Base-by-base conservation (phyloP, 2,329 filamentous ascomycete species). In the Cladosporium phlei region DNA sequence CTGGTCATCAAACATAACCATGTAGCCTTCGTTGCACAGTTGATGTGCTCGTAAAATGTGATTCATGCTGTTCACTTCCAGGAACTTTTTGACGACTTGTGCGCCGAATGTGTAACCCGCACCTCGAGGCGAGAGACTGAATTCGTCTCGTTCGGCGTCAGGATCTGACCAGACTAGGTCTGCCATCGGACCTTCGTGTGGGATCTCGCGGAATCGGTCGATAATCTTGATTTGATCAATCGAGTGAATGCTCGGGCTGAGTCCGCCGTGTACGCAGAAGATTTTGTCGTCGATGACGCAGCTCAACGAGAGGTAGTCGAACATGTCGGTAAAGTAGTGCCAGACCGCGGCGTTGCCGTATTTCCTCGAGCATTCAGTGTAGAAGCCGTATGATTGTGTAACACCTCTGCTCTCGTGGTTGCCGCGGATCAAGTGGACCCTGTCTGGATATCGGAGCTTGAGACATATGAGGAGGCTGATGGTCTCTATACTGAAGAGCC, bases 271-370 rank as follows among this genome's bases (percentile, higher is more conserved):
- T 5, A 98, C 93, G 68, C 93, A 98, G 68, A 98, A 98, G 56
- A 98, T 98, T 67, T 97, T 88, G 68, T 98, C 86, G 66, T 97
- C 95, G 65, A 98, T 98, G 54, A 98, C 91, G 51, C 97, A 94
- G 59, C 88, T 95, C 48, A 98, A 75, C 6, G 91, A 97, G 54
- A 98, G 76, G 68, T 95, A 98, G 71, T 98, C 93, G 69, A 98
- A 98, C 90, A 98, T 97, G 71, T 98, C 93, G 55, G 93, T 98
- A 66, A 98, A 98, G 68, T 97, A 93, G 69, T 98, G 93, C 93
- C 93, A 98, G 17, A 98, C 93, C 60, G 93, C 96, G 54, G 93
- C 89, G 64, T 95, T 97, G 65, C 93, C 93, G 69, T 98, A 98
- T 70, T 98, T 98, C 57, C 93, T 85, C 16, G 86, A 89, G 69